These are phyloP conservation scores for Didymella pinodella DNA, from an alignment of 2,329 filamentous ascomycete genomes.

Conservation along the genomic window DNA sequence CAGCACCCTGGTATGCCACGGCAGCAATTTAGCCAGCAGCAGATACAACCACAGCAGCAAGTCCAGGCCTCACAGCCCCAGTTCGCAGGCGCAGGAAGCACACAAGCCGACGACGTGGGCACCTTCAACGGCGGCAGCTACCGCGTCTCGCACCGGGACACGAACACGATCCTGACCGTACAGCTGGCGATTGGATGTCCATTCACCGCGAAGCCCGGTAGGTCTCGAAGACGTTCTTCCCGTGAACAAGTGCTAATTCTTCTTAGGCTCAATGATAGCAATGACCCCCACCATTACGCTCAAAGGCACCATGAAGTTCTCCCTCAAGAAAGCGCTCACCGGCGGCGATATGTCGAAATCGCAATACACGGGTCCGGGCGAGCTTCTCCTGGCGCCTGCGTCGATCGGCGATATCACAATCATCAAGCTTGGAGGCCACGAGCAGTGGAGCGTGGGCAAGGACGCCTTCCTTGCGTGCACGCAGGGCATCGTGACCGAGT, in stretches of 20 bases:
- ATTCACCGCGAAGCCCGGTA: constrained; percentile 78
- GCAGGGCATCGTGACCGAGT: constrained; percentile 85
- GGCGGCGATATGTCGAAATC: constrained; percentile 82
- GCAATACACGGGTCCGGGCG: constrained; percentile 86
- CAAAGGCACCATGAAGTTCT: constrained; percentile 83
- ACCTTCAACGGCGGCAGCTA: constrained; percentile 97
- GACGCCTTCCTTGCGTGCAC: constrained; percentile 88
- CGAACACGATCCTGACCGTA: constrained; percentile 86
- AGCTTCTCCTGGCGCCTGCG: constrained; percentile 82
- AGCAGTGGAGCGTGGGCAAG: constrained; percentile 84
- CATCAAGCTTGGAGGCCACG: constrained; percentile 73
- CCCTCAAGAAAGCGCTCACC: constrained; percentile 86
- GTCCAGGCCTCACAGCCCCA: constrained; percentile 38
- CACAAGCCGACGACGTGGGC: constrained; percentile 83
- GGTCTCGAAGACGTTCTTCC: background rate
- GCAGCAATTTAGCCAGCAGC: constrained; percentile 38
- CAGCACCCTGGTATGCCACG: constrained; percentile 47
- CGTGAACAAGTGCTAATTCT: constrained; percentile 8
- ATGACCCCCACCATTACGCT: constrained; percentile 91
- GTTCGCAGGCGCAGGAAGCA: constrained; percentile 49
- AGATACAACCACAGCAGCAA: constrained; percentile 43
- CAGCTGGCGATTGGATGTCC: constrained; percentile 91
- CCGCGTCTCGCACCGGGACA: constrained; percentile 89
- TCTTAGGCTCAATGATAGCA: constrained; percentile 82
- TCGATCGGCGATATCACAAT: constrained; percentile 86